Evolutionary conservation across 2,329 filamentous ascomycete genomes (phyloP).

Genomic region (Fonsecaea erecta): DNA sequence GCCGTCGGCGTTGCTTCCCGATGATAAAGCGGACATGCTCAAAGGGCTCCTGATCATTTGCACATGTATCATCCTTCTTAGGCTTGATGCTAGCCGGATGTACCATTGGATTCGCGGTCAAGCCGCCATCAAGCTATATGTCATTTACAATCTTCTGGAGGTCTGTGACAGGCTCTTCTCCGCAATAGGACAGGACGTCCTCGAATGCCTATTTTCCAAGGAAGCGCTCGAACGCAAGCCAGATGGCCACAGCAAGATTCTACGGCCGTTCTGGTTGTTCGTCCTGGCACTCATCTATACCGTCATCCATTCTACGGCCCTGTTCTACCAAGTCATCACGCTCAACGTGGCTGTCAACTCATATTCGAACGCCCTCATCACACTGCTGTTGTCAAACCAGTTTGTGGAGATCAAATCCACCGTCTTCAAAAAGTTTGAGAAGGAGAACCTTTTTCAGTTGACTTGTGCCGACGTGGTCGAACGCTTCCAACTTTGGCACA

Average conservation of each 20-base stretch:
- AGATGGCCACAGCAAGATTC: constrained; percentile 86
- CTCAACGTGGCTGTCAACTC: constrained; percentile 98
- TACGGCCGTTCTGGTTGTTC: constrained; percentile 90
- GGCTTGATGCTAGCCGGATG: constrained; percentile 93
- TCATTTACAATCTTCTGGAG: constrained; percentile 97
- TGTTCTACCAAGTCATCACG: constrained; percentile 98
- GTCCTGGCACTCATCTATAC: constrained; percentile 84
- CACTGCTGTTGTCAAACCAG: constrained; percentile 91
- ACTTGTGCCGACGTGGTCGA: constrained; percentile 97
- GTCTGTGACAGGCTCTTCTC: constrained; percentile 85
- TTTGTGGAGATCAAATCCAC: constrained; percentile 99
- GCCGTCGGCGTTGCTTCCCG: constrained; percentile 81
- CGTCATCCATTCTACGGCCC: constrained; percentile 78
- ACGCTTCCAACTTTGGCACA: constrained; percentile 94
- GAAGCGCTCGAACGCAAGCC: constrained; percentile 88
- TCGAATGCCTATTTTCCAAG: constrained; percentile 91
- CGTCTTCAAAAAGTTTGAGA: constrained; percentile 98
- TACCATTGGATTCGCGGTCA: constrained; percentile 97
- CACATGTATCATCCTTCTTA: constrained; percentile 84
- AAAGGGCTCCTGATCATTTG: constrained; percentile 86
- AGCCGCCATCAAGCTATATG: constrained; percentile 96
- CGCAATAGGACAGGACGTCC: constrained; percentile 90
- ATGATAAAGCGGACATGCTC: constrained; percentile 92
- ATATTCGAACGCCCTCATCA: constrained; percentile 93
- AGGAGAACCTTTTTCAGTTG: constrained; percentile 94